Evolutionary conservation across 2,329 filamentous ascomycete genomes (phyloP), one percentile per base, ranked within the genome.

Genomic region (Xylariaceae sp.): DNA sequence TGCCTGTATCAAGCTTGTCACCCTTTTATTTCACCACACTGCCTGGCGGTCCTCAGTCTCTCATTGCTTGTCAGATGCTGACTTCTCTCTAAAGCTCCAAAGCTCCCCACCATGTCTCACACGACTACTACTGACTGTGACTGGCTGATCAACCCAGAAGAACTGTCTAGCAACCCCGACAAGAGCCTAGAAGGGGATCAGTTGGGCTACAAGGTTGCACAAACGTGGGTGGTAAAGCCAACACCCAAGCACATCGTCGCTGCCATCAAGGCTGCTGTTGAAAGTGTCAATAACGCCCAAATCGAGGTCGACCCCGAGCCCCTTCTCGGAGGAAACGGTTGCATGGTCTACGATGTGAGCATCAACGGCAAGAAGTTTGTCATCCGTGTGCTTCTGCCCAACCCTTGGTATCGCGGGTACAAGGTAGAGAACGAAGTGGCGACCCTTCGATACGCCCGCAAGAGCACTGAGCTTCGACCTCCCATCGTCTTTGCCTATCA

Each of bases 401-500:
- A 64, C 33, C 63, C 56, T 18, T 38, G 34, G 34, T 16, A 13
- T 16, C 63, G 60, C 5, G 49, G 17, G n/a, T 28, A 17, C 42
- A 66, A 64, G 59, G 67, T 55, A n/a, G 61, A 60, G 50, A 65
- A 55, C 42, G 63, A 65, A 64, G 55, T 72, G 49, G 65, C 64
- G 2, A 67, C 67, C 1, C 48, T 67, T n/a, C 44, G 42, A 1
- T 67, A 62, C 62, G 51, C 64, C 2, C 1, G 43, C 2, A 28
- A 48, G 6, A 57, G 63, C 43, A 67, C 64, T 2, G 51, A 33
- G 5, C 51, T 69, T 2, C 63, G 62, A 1, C 58, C 67, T 2
- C 66, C 66, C 3, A 51, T 46, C 4, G 58, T 68, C 14, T 45
- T 34, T 6, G 58, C 47, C 18, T 62, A 61, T 38, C 57, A 63